Base-by-base conservation (phyloP, 106 monocot species). In the Allium fistulosum region DNA sequence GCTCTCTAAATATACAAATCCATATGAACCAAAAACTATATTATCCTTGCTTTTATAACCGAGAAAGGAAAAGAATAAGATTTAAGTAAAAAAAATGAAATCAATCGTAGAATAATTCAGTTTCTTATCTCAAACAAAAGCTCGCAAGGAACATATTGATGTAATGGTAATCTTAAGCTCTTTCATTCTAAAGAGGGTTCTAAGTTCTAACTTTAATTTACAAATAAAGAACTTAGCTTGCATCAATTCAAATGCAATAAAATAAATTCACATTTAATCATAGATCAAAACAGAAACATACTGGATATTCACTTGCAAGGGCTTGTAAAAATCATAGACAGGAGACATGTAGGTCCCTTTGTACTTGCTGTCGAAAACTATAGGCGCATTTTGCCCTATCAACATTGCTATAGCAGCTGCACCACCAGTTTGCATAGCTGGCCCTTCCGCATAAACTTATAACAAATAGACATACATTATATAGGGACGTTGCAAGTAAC, bases 301-400 rank as follows among this genome's bases (percentile, higher is more conserved):
- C 96, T 78, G 96, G 92, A 74, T 97, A 97, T 88, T 97, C 92
- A 56, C 96, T 97, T 15, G 96, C 88, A 69, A 97, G 86, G 96
- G 96, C 76, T 97, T 97, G 78, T 97, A 97, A 67, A 97, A 97
- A 65, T 97, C 96, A 82, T 97, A 97, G 67, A 92, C 92, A 74
- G 92, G 96, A 74, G 82, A 53, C 96, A 97, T 97, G 75, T 97
- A 88, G 15, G 86, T 85, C 66, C 83, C 96, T 59, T 80, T 84
- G 14, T 71, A 87, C 84, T 97, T 96, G 63, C 91, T 89, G 67
- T 97, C 96, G 63, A 97, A 87, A 51, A 51, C 10, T 68, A 97
- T 82, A 15, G 92, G 96, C 71, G 96, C 92, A 79, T 97, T 74
- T 75, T 92, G 96, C 13, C 96, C 96, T 74, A 97, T 89, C 52